Conservation (phyloP, 1,139 yeast genomes). For the Chernovozyma aurita region DNA sequence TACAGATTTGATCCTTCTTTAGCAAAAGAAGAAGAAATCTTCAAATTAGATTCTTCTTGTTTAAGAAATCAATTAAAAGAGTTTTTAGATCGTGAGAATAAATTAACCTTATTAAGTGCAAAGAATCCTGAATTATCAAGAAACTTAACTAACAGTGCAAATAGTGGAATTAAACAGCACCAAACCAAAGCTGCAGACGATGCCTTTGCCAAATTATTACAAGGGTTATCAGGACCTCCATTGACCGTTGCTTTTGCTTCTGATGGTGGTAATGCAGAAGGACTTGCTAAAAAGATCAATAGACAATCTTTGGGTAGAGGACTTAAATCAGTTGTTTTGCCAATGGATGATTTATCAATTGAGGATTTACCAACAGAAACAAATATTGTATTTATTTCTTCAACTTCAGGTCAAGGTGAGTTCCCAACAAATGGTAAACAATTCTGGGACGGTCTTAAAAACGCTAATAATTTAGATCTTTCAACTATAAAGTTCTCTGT, state of each 20-base stretch:
- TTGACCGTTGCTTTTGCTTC: constrained; percentile 87
- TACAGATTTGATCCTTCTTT: constrained; percentile 74
- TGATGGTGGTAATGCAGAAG: constrained; percentile 92
- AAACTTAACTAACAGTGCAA: constrained; percentile 62
- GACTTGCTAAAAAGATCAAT: constrained; percentile 73
- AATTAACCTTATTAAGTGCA: constrained; percentile 67
- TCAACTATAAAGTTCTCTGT: constrained; percentile 67
- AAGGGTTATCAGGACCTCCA: constrained; percentile 91
- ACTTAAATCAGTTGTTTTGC: constrained; percentile 66
- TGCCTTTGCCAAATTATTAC: constrained; percentile 72
- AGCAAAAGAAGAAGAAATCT: constrained; percentile 46
- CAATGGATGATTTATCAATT: constrained; percentile 81
- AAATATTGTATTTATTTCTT: constrained; percentile 74
- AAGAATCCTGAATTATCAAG: constrained; percentile 75
- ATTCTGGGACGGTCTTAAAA: constrained; percentile 83
- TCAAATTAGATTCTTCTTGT: constrained; percentile 80
- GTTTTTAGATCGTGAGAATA: constrained; percentile 87
- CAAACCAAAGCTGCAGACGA: constrained; percentile 71
- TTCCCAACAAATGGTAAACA: constrained; percentile 92
- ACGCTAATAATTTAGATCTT: constrained; percentile 67
- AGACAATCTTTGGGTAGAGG: constrained; percentile 87
- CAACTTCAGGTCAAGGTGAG: constrained; percentile 98
- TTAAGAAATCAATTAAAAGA: constrained; percentile 72
- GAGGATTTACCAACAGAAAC: constrained; percentile 82
- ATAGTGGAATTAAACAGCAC: constrained; percentile 49